Evolutionary conservation across 257 asterid species (phyloP).

Genomic region (Dorcoceras hygrometricum): DNA sequence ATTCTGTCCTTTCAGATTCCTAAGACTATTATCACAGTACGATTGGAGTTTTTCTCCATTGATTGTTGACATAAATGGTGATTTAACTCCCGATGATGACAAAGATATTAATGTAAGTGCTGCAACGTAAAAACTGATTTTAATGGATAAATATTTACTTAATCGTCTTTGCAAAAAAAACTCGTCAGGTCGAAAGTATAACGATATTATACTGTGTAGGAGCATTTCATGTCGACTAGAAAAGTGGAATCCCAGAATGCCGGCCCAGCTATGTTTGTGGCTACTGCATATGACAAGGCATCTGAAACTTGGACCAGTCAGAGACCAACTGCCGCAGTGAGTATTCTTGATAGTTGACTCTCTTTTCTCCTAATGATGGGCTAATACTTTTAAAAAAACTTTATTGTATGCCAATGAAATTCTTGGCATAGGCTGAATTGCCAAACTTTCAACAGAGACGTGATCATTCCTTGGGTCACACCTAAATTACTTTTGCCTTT

Average conservation of each 20-base stretch:
- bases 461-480: no score
- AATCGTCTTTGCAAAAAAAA: neutral
- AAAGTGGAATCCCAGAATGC: conserved; percentile 46
- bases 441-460: neutral
- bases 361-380: conserved; percentile 10
- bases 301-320: conserved; percentile 88
- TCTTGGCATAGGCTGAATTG: conserved; percentile 12
- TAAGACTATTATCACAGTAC: conserved; percentile 70
- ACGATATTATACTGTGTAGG: conserved; percentile 39
- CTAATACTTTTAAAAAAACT: conserved; percentile 4
- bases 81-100: conserved; percentile 66
- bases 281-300: conserved; percentile 72
- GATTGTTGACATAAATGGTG: conserved; percentile 79
- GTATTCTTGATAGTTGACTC: conserved; percentile 29
- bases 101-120: conserved; percentile 70
- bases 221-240: conserved; percentile 57
- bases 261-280: conserved; percentile 76
- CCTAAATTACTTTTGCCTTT: conserved; percentile 6
- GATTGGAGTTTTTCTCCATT: conserved; percentile 91
- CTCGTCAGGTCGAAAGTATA: conserved; percentile 22
- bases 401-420: conserved; percentile 5
- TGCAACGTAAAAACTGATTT: conserved; percentile 9
- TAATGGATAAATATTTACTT: neutral
- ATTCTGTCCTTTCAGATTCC: conserved; percentile 56
- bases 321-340: conserved; percentile 69